These are phyloP conservation scores for Paracamarosporium sp. DNA, from an alignment of 2,329 filamentous ascomycete species.

Conservation along the genomic window DNA sequence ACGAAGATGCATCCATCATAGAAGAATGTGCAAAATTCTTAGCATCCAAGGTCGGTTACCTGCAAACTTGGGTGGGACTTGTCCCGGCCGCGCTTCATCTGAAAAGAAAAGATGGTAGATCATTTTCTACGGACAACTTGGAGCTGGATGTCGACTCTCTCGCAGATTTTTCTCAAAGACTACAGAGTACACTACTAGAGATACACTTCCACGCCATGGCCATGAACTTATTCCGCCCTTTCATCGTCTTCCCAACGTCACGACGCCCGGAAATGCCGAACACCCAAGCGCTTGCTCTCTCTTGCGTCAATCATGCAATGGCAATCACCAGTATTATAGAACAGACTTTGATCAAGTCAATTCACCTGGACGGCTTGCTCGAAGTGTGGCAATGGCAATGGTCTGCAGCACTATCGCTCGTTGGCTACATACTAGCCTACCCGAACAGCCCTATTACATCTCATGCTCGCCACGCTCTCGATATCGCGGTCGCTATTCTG, in stretches of 20 bases:
- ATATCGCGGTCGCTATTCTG: not conserved
- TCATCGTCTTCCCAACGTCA: constrained; percentile 23
- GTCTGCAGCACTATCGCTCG: constrained; percentile 49
- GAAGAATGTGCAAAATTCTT: constrained; percentile 43
- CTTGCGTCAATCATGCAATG: constrained; percentile 27
- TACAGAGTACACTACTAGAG: constrained; percentile 26
- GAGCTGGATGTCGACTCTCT: constrained; percentile 11
- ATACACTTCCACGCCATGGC: constrained; percentile 30
- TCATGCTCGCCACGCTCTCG: not conserved
- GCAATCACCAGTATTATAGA: constrained; percentile 26
- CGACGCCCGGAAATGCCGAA: not conserved
- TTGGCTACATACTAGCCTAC: constrained; percentile 52
- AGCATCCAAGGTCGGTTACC: constrained; percentile 25
- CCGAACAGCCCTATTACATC: constrained; percentile 36
- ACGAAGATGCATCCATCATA: constrained; percentile 37
- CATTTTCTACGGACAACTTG: constrained; percentile 24
- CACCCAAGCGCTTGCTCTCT: constrained; percentile 17
- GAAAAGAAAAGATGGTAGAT: constrained; percentile 11
- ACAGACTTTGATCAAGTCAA: constrained; percentile 19
- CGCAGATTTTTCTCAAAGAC: not conserved
- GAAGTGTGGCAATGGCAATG: constrained; percentile 54
- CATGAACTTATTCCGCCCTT: constrained; percentile 32
- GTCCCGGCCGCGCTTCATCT: constrained; percentile 46
- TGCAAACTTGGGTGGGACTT: constrained; percentile 40
- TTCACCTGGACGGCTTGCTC: constrained; percentile 42